These are phyloP conservation scores for Neospermospora avenae DNA, from an alignment of 2,329 filamentous ascomycete species.

Conservation along the genomic window DNA sequence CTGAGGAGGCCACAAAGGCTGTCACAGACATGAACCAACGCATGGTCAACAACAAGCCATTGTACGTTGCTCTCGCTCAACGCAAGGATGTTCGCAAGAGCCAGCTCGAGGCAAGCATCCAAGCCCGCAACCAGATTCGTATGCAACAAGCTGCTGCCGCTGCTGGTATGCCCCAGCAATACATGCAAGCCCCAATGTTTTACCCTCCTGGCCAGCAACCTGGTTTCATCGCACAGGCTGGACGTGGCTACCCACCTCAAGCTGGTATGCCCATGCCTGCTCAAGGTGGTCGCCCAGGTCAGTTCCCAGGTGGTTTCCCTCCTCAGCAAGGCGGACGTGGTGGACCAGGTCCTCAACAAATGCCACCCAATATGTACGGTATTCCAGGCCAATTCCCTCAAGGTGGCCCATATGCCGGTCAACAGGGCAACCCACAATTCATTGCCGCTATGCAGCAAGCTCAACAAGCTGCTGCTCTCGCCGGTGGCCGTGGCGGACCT, in stretches of 20 bases:
- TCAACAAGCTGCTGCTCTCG: constrained; percentile 55
- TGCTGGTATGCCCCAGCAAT: constrained; percentile 82
- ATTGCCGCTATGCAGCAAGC: constrained; percentile 81
- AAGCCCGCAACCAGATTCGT: constrained; percentile 96
- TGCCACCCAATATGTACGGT: constrained; percentile 83
- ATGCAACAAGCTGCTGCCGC: constrained; percentile 96
- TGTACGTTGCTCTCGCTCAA: constrained; percentile 97
- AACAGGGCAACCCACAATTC: constrained; percentile 76
- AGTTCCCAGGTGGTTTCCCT: constrained; percentile 78
- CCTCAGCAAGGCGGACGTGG: constrained; percentile 86
- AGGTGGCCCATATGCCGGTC: constrained; percentile 70
- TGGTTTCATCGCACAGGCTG: constrained; percentile 58
- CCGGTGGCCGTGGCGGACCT: constrained; percentile 38
- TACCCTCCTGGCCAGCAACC: constrained; percentile 81
- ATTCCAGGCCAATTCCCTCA: constrained; percentile 78
- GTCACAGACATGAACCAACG: constrained; percentile 99
- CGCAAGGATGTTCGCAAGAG: constrained; percentile 99
- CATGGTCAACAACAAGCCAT: constrained; percentile 94
- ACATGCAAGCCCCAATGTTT: constrained; percentile 89
- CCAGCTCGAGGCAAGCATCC: constrained; percentile 98
- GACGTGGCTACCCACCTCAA: constrained; percentile 62
- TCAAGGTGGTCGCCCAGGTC: constrained; percentile 78
- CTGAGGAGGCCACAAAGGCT: constrained; percentile 97
- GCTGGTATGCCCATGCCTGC: constrained; percentile 65
- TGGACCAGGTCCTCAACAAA: constrained; percentile 75